Percentiles rank a stretch among this genome's conserved stretches.
Evolutionary conservation across 2,329 filamentous ascomycete species (phyloP).

Genomic region (Lomentospora prolificans): DNA sequence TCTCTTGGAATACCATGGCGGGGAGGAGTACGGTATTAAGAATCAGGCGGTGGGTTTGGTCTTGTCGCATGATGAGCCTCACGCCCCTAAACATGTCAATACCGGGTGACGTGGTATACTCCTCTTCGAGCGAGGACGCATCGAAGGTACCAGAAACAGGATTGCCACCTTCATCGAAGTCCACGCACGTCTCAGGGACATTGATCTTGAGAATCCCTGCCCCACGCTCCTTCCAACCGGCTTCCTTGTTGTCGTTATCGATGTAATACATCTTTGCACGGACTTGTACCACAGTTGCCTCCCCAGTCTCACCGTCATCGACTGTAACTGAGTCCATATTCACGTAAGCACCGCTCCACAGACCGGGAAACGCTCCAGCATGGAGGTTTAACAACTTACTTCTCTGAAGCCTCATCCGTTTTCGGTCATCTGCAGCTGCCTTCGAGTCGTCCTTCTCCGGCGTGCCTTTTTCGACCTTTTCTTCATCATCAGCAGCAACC

Average conservation of each 20-base stretch:
- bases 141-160: conserved; percentile 46
- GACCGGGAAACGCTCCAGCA: neutral
- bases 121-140: conserved; percentile 38
- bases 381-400: conserved; percentile 37
- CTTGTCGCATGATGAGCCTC: conserved; percentile 82
- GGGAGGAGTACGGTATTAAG: conserved; percentile 76
- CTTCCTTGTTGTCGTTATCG: conserved; percentile 53
- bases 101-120: conserved; percentile 20
- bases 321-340: conserved; percentile 43
- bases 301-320: conserved; percentile 80
- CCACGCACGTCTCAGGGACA: conserved; percentile 47
- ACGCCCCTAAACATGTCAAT: conserved; percentile 37
- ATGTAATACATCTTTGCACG: conserved; percentile 81
- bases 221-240: conserved; percentile 84
- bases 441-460: conserved; percentile 44
- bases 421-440: conserved; percentile 45
- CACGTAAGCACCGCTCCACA: neutral
- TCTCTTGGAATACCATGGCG: conserved; percentile 69
- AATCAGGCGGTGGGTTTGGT: conserved; percentile 77
- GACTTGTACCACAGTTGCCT: conserved; percentile 63
- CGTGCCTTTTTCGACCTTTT: conserved; percentile 39
- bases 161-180: conserved; percentile 41
- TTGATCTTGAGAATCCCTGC: conserved; percentile 80
- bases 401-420: conserved; percentile 57
- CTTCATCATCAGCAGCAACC: conserved; percentile 28